These are phyloP conservation scores for Paramyrothecium sp. DNA, from an alignment of 2,329 filamentous ascomycete genomes.

Conservation along the genomic window DNA sequence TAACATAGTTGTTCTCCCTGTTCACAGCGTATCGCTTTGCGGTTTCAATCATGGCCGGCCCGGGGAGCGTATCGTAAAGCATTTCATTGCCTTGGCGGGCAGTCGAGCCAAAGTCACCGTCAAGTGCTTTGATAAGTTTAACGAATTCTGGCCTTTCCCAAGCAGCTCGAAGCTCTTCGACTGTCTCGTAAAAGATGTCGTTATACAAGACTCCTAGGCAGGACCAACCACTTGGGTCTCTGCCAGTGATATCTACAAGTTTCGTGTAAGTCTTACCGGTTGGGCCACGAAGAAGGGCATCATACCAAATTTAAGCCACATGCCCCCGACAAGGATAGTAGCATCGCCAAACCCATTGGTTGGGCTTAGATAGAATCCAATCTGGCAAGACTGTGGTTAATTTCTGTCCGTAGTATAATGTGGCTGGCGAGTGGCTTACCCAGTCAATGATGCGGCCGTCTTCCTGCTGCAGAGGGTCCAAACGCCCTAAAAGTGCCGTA, in stretches of 20 bases:
- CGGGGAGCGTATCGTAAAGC: conserved; percentile 4
- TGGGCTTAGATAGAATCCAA: background rate
- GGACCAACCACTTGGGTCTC: conserved; percentile 51
- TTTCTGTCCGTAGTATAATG: background rate
- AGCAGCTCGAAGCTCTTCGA: conserved; percentile 43
- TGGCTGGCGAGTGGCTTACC: background rate
- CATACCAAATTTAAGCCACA: conserved; percentile 41
- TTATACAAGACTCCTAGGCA: conserved; percentile 34
- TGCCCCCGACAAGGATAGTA: conserved; percentile 21
- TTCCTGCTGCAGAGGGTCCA: background rate
- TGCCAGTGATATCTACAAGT: conserved; percentile 46
- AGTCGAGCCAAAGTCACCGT: conserved; percentile 44
- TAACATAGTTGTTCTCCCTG: conserved; percentile 11
- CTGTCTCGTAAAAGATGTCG: conserved; percentile 49
- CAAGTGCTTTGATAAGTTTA: conserved; percentile 44
- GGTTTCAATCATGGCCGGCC: conserved; percentile 9
- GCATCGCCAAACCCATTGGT: background rate
- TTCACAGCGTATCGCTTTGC: conserved; percentile 10
- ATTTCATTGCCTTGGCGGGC: conserved; percentile 34
- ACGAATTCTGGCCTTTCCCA: conserved; percentile 41
- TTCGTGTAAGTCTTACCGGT: conserved; percentile 37
- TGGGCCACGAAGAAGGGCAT: conserved; percentile 37
- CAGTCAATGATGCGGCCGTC: conserved; percentile 2
- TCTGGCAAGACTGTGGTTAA: background rate
- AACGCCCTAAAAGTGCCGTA: background rate